Evolutionary conservation across 257 asterid species (phyloP).

Genomic region (Lavandula angustifolia): DNA sequence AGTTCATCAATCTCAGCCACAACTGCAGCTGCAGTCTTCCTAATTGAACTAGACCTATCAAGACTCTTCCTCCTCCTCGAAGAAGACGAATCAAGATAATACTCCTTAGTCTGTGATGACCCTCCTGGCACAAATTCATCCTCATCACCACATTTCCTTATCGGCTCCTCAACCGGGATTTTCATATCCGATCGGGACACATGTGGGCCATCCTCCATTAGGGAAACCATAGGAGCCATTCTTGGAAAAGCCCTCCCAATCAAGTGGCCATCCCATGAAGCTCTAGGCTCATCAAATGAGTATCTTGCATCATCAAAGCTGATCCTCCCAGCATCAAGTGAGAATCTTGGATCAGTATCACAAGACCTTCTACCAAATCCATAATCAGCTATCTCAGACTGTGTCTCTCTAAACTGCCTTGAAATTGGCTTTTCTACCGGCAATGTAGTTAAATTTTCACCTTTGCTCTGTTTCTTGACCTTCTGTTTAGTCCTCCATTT

Average conservation of each 20-base stretch:
- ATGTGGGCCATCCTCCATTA: slow-evolving; percentile 71
- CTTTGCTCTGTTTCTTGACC: slow-evolving; percentile 56
- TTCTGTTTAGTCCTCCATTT: slow-evolving; percentile 87
- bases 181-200: slow-evolving; percentile 54
- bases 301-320: slow-evolving; percentile 80
- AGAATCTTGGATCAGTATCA: slow-evolving; percentile 78
- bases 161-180: slow-evolving; percentile 69
- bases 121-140: slow-evolving; percentile 70
- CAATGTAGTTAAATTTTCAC: slow-evolving; percentile 52
- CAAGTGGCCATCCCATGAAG: slow-evolving; percentile 84
- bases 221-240: slow-evolving; percentile 74
- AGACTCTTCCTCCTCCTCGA: slow-evolving; percentile 87
- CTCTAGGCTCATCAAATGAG: slow-evolving; percentile 85
- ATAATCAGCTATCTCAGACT: slow-evolving; percentile 84
- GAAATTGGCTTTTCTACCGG: slow-evolving; percentile 71
- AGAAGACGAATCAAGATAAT: slow-evolving; percentile 76
- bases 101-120: slow-evolving; percentile 71
- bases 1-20: slow-evolving; percentile 83
- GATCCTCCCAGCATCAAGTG: slow-evolving; percentile 80
- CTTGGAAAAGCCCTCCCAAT: slow-evolving; percentile 65
- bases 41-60: slow-evolving; percentile 80
- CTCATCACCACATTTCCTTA: slow-evolving; percentile 31
- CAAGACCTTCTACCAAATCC: slow-evolving; percentile 87
- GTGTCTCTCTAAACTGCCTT: slow-evolving; percentile 72
- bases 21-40: slow-evolving; percentile 79